Evolutionary conservation across 1,284 basidiomycete species (phyloP).

Genomic region (Malassezia equina): DNA sequence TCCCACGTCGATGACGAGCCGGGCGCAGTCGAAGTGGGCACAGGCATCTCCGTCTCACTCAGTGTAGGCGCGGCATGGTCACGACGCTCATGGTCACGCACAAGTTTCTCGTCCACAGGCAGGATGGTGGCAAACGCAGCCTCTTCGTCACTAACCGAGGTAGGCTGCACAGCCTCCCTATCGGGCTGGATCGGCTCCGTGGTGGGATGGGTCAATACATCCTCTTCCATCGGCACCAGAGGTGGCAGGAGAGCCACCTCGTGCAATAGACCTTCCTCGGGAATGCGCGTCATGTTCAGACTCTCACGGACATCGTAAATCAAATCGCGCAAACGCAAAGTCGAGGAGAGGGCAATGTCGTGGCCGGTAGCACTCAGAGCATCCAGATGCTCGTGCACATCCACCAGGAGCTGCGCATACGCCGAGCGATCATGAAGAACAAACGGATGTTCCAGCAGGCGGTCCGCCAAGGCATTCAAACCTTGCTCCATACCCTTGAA

Average conservation of each 20-base stretch:
- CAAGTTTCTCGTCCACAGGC: not conserved
- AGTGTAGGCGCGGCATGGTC: not conserved
- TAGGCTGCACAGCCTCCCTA: not conserved
- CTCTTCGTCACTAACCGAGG: not conserved
- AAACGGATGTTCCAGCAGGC: not conserved
- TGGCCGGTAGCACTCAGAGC: not conserved
- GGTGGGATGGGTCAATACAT: not conserved
- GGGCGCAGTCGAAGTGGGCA: no score
- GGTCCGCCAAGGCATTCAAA: not conserved
- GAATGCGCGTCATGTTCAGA: slow-evolving; percentile 5
- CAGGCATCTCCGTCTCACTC: not conserved
- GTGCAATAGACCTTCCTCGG: not conserved
- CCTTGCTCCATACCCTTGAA: slow-evolving; percentile 7
- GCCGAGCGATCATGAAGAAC: not conserved
- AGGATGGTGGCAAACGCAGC: not conserved
- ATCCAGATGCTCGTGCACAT: slow-evolving; percentile 3
- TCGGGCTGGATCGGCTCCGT: not conserved
- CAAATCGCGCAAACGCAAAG: slow-evolving; percentile 6
- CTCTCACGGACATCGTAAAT: slow-evolving; percentile 1
- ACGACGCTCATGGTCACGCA: not conserved
- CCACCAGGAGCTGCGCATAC: not conserved
- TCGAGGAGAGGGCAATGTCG: not conserved
- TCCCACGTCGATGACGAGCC: no score
- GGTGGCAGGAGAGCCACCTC: not conserved
- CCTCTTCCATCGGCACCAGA: not conserved